phyloP scores from a whole-genome alignment of 805 yeast genomes.

The Metschnikowia kofuensis region DNA sequence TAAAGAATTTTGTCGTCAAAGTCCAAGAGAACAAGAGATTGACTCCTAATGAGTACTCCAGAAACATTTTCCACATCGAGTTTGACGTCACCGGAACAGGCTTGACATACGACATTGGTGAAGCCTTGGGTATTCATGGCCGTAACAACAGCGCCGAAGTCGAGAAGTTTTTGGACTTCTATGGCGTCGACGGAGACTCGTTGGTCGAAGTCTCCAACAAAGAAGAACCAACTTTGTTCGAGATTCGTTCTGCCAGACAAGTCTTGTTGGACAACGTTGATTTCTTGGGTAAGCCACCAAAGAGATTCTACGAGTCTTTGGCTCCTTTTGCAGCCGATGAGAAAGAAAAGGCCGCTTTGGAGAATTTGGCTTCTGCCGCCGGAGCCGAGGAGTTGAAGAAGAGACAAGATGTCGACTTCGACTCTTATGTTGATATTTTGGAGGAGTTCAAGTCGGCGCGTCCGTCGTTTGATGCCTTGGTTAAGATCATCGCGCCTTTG shows the following conservation, averaged over 20 bases:
- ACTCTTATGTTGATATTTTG: constrained; percentile 77
- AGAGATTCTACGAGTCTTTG: constrained; percentile 84
- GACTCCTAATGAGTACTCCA: constrained; percentile 84
- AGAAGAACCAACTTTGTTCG: constrained; percentile 55
- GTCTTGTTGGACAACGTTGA: constrained; percentile 78
- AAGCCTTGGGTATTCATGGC: constrained; percentile 94
- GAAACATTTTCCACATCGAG: constrained; percentile 95
- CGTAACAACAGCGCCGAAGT: constrained; percentile 70
- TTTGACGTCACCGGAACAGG: constrained; percentile 91
- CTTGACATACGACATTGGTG: constrained; percentile 88
- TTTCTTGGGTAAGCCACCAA: constrained; percentile 92
- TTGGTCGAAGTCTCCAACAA: constrained; percentile 69
- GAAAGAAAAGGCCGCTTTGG: constrained; percentile 58
- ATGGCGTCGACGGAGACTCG: constrained; percentile 68
- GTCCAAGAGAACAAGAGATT: constrained; percentile 90
- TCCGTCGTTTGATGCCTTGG: constrained; percentile 69
- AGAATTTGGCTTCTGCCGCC: constrained; percentile 64
- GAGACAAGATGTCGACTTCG: constrained; percentile 80
- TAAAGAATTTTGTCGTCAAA: constrained; percentile 78
- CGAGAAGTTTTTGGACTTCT: constrained; percentile 62
- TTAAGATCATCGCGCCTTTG: constrained; percentile 73
- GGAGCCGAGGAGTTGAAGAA: constrained; percentile 85
- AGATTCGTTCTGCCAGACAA: constrained; percentile 80
- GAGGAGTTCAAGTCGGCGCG: constrained; percentile 77
- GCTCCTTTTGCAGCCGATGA: constrained; percentile 70